Base-by-base conservation (phyloP, 2,329 filamentous ascomycete species). In the Penicillium glabrum region DNA sequence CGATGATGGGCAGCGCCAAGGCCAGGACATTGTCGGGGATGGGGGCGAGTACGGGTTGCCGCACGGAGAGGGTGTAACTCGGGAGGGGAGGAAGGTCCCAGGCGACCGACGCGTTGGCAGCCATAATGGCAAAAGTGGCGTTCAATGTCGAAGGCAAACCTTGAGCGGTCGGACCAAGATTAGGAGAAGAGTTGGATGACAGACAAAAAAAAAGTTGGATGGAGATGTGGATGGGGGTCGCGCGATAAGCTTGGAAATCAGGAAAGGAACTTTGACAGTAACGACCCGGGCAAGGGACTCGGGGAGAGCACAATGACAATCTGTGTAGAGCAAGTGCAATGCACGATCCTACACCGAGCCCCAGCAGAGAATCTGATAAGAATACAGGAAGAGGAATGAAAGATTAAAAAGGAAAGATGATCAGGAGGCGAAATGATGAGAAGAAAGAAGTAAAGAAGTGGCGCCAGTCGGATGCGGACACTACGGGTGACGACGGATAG, bases 1-100 rank as follows among this genome's bases (percentile, higher is more conserved):
- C 89, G 67, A 91, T 72, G 59, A 97, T 83, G 29, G 93, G 93
- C 14, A 89, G 79, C 46, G 93, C 74, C 57, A 96, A 81, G 46
- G 89, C 86, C 27, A 96, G 79, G 75, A 89, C 86, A 69, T 89
- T 88, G 77, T 99, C 95, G 57, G 92, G 86, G 19, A 96, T 82
- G 75, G 88, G 89, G 43, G 90, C 79, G 58, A 97, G 74, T 54
- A 97, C 80, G 55, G 91, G 86, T 60, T 86, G 83, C 46, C 89
- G 85, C 9, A 87, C 86, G 62, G 80, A 80, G 55, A 95, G 79
- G 24, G 85, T 86, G 79, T 96, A 97, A n/a, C 83, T 77, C 48
- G 95, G 93, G 45, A 98, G 86, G 51, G 93, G 90, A 65, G 93
- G 93, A 52, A 98, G 84, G 69, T 87, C 85, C 76, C 63, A 66